Base-by-base conservation (phyloP, 2,329 filamentous ascomycete species). In the Phoma herbarum region DNA sequence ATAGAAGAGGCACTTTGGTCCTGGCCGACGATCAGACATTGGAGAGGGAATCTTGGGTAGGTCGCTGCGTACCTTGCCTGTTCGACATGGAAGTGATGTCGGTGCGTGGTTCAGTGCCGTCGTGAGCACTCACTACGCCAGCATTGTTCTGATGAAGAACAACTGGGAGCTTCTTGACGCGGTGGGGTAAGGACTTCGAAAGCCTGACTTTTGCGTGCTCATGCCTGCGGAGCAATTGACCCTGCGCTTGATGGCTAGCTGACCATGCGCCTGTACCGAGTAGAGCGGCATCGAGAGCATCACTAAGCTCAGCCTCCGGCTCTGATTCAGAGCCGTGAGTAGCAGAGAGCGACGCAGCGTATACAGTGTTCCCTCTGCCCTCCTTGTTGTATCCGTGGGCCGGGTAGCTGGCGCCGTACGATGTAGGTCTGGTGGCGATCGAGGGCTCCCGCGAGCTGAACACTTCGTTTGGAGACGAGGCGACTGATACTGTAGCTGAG, bases 401-500 rank as follows among this genome's bases (percentile, higher is more conserved):
- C 23, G 55, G 58, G 28, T 71, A 69, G 46, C 44, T 59, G 48
- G 68, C 71, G 11, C 67, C 63, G n/a, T 59, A 52, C n/a, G 70
- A 72, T 3, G 71, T 74, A n/a, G 68, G 69, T 48, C 68, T 69
- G 12, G 71, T 74, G n/a, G 49, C 29, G 41, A 56, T 63, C 3
- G 71, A 71, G 8, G 61, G 57, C 33, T 66, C 60, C 33, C 48
- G 59, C 3, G 62, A 63, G 51, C 59, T 68, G 42, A 66, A 69
- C 1, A 67, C 57, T 10, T 59, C 56, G 1, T 57, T 58, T 9
- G 59, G 61, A 2, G 60, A 57, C 2, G 61, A 62, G 16, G 55
- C 59, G 9, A 56, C 0, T 2, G 66, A 63, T 3, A 65, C 62
- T 7, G 63, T 33, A 4, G 51, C 23, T 5, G 60, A 56, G 10